Base-by-base conservation (phyloP, 805 yeast genomes). In the Teunomyces lycoperdinae region DNA sequence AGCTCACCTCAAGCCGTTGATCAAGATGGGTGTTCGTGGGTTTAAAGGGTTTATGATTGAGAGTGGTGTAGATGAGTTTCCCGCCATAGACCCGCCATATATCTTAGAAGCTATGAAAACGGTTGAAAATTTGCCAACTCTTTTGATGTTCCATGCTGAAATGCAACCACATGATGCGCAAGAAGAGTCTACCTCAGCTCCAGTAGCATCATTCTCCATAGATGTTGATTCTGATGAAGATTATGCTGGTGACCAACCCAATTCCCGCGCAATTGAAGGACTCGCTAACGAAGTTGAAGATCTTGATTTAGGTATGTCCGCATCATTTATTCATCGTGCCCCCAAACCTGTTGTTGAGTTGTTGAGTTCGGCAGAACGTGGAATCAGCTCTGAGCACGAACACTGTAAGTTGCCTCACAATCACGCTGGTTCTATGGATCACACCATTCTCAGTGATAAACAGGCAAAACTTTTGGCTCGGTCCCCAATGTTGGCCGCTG, bases 61-160 rank as follows among this genome's bases (percentile, higher is more conserved):
- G 55, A 85, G 94, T 39, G 97, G 97, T n/a, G 97, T 92, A 16
- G 96, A 89, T 45, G 97, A 91, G 66, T 91, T 92, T 64, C 97
- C 97, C 1, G 88, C 86, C 54, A 85, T 91, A 45, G 76, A 74
- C 34, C 78, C 85, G 14, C 62, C 62, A 2, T 84, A 89, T 61
- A 85, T 92, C 42, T 72, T 77, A 35, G 61, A 72, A 46, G 96
- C 95, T 6, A 77, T 92, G 80, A 63, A 74, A 14, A 64, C 57
- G 10, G 85, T 91, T 2, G 72, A 83, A 46, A 85, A 79, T 4
- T 66, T 79, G 38, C 76, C 79, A 29, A 88, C 97, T 0, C 65
- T 89, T 61, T 70, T 90, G 53, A 83, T 92, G 89, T 91, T 92
- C 72, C 98, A 91, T 61, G 96, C 97, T 1, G 98, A 91, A 64